These are phyloP conservation scores for Cryptomeria japonica DNA, from an alignment of 75 land plant genomes.

Conservation along the genomic window DNA sequence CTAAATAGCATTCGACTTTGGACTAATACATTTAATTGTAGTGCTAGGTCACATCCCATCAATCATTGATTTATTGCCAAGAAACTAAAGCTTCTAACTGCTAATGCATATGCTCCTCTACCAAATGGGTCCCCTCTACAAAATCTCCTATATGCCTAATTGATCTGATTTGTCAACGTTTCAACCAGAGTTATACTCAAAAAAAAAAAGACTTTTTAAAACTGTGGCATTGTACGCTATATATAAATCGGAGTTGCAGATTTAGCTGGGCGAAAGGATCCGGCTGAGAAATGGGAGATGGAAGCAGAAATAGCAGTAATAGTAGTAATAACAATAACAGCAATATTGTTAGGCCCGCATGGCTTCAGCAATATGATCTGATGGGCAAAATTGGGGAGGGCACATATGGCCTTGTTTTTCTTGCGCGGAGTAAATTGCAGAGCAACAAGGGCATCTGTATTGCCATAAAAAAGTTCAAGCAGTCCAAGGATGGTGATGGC, in stretches of 20 bases:
- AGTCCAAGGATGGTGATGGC: conserved; percentile 97
- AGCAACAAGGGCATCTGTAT: conserved; percentile 63
- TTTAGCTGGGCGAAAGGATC: background rate
- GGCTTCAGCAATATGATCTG: conserved; percentile 97
- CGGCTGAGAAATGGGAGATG: conserved; percentile 7
- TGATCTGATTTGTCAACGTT: too few species aligned
- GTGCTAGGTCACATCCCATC: too few species aligned
- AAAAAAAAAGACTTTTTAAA: background rate
- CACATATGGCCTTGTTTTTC: conserved; percentile 92
- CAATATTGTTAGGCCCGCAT: conserved; percentile 63
- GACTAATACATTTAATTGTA: too few species aligned
- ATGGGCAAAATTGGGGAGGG: conserved; percentile 98
- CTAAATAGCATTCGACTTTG: too few species aligned
- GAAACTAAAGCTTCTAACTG: too few species aligned
- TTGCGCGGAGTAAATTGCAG: conserved; percentile 73
- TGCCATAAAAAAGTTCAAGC: conserved; percentile 98
- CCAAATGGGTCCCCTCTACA: too few species aligned
- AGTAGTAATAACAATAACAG: conserved; percentile 12
- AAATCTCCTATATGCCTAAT: too few species aligned
- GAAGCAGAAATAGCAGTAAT: conserved; percentile 21
- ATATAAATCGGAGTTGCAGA: background rate
- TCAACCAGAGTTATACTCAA: background rate
- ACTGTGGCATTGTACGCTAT: background rate
- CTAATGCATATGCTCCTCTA: too few species aligned
- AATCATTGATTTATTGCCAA: too few species aligned